Base-by-base conservation (phyloP, 179 eudicot genomes). In the Patellifolia procumbens region DNA sequence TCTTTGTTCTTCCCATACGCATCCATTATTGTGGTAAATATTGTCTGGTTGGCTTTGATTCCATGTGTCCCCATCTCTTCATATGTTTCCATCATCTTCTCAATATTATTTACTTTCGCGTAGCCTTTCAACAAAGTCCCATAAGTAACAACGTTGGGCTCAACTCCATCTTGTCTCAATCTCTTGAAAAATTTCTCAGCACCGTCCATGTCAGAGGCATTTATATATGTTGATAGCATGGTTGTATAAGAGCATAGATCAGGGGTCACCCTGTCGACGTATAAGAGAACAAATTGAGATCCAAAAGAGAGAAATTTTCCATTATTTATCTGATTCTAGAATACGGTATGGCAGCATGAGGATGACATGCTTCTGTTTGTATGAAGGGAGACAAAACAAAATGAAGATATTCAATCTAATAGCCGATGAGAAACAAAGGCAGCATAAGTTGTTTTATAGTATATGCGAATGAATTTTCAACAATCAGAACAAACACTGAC, bases 121-220 rank as follows among this genome's bases (percentile, higher is more conserved):
- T 94, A 94, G 67, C 98, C 98, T 72, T 92, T 91, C 56, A 94
- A 85, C 65, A 94, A 82, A 56, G 87, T 85, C 56, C 98, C 98
- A 45, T 88, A 90, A 8, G 98, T 90, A 48, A 94, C 89, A 4
- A 91, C 83, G 76, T 86, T 92, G 22, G 93, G 92, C 78, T 81
- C 80, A 49, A 92, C 51, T 52, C 91, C 89, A 71, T 94, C 98
- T 55, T 75, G 83, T 79, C 75, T 88, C 64, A 94, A 75, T 82
- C 97, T 88, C 83, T 58, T 87, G 78, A 89, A 91, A 81, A 94
- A 94, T 73, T 88, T 94, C 81, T 91, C 97, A 26, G 98, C 98
- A 51, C 97, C 97, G 58, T 92, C 97, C 97, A 94, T 92, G 84
- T 94, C 97, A 45, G 97, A 72, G 63, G 97, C 97, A 77, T 94